These are phyloP conservation scores for Colletotrichum sp. DNA, from an alignment of 2,329 filamentous ascomycete species.

Conservation along the genomic window DNA sequence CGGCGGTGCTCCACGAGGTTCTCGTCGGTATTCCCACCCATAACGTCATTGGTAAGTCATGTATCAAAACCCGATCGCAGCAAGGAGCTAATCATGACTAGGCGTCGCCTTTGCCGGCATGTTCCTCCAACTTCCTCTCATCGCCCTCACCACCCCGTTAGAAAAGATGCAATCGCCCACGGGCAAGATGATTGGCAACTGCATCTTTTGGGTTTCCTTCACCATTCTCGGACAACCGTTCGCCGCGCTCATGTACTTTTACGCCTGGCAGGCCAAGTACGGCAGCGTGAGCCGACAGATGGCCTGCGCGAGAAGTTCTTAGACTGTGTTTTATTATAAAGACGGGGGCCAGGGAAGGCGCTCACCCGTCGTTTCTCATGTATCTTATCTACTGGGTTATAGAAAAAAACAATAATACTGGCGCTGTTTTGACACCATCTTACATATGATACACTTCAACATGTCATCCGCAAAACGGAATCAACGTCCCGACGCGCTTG, in stretches of 20 bases:
- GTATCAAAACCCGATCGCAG: too few relatives aligned
- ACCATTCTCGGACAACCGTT: conserved; percentile 95
- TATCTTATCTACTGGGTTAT: not conserved
- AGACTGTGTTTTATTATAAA: not conserved
- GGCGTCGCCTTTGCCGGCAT: conserved; percentile 94
- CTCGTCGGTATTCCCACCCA: conserved; percentile 94
- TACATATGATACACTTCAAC: not conserved
- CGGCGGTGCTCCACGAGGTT: conserved; percentile 88
- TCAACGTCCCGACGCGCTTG: conserved; percentile 73
- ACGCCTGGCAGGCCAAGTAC: conserved; percentile 98
- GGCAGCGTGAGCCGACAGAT: conserved; percentile 71
- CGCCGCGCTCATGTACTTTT: conserved; percentile 92
- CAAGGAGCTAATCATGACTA: conserved; percentile 31
- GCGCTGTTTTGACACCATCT: not conserved
- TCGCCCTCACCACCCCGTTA: conserved; percentile 78
- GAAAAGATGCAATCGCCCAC: conserved; percentile 78
- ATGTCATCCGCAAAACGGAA: conserved; percentile 65
- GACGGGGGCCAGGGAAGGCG: not conserved
- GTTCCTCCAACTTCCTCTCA: conserved; percentile 90
- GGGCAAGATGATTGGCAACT: conserved; percentile 85
- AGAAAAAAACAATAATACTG: not conserved
- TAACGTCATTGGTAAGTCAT: conserved; percentile 77
- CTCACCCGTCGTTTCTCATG: not conserved
- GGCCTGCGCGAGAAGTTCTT: not conserved
- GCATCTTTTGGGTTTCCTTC: conserved; percentile 96